Base-by-base conservation (phyloP, 2,329 filamentous ascomycete species). In the Pseudohalonectria lignicola region DNA sequence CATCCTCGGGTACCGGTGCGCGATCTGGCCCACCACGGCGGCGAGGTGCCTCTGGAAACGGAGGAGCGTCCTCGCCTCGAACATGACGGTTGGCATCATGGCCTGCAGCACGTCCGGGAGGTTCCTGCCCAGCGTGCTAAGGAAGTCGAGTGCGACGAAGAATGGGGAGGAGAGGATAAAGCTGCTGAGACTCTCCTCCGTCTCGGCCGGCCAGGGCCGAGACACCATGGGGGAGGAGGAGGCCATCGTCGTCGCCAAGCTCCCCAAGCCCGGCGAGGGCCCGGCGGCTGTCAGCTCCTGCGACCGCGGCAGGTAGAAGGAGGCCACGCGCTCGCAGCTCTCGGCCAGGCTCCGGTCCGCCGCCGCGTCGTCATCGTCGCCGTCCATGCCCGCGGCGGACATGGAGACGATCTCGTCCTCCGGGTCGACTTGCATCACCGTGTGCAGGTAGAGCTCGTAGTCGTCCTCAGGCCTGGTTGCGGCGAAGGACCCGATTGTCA, bases 1-100 rank as follows among this genome's bases (percentile, higher is more conserved):
- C 60, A 65, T 62, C 4, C 47, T 48, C 0, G 62, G 54, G 31
- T 61, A 60, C 10, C 54, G 53, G 47, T 66, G 62, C 0, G 49
- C 42, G 7, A 66, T 56, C 45, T 66, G 63, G 34, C 48, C 45
- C 8, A 55, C 44, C 10, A 63, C 47, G 2, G 53, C 50, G 5
- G 51, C 44, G 4, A 64, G 20, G 18, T 63, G 59, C 2, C 41
- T 39, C 26, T 57, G 53, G 43, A 63, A 59, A 1, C 38, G 40
- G 4, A 47, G 36, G 2, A 59, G 41, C 5, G 54, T 46, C 7
- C 51, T 51, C 2, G 56, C 55, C 29, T 61, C 53, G 3, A 54
- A 46, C 2, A 59, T 41, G 2, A 60, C 38, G 0, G 45, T 42
- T 1, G 43, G 43, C 1, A 51, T 38, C 39, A 51, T 47, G 0